Evolutionary conservation across 1,284 basidiomycete genomes (phyloP).

Genomic region (Schizopora paradoxa): DNA sequence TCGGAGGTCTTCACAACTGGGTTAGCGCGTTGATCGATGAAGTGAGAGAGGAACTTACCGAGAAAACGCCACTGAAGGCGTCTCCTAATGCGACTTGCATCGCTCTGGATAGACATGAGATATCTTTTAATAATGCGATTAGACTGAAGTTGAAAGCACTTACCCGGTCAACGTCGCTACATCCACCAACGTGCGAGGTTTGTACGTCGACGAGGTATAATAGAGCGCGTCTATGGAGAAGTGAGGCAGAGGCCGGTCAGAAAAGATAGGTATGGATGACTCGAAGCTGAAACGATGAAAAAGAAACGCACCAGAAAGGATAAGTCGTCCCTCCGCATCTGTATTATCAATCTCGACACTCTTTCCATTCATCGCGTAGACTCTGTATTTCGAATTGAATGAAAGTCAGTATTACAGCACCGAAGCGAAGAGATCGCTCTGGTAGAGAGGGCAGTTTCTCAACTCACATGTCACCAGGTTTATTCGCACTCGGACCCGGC

Average conservation of each 20-base stretch:
- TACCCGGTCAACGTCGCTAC: conserved; percentile 56
- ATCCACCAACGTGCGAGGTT: conserved; percentile 42
- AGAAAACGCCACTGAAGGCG: conserved; percentile 74
- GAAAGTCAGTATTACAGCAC: conserved; percentile 5
- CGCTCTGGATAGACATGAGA: conserved; percentile 38
- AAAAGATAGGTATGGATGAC: conserved; percentile 18
- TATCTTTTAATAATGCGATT: conserved; percentile 15
- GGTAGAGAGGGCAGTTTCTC: neutral
- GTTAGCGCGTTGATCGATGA: neutral
- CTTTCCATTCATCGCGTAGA: conserved; percentile 88
- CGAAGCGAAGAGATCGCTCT: no score
- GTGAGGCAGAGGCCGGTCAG: no score
- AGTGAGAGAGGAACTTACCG: conserved; percentile 38
- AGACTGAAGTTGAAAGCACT: conserved; percentile 19
- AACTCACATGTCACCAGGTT: conserved; percentile 78
- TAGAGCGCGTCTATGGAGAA: conserved; percentile 36
- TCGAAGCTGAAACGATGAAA: conserved; percentile 27
- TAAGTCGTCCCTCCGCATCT: conserved; percentile 81
- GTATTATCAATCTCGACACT: conserved; percentile 87
- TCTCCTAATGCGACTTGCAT: conserved; percentile 69
- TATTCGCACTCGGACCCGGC: conserved; percentile 80
- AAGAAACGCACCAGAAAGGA: conserved; percentile 53
- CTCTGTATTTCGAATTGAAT: conserved; percentile 34
- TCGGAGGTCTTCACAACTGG: conserved; percentile 51
- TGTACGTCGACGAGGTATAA: conserved; percentile 38